These are phyloP conservation scores for Fibroporia radiculosa DNA, from an alignment of 768 basidiomycete species.

Conservation along the genomic window DNA sequence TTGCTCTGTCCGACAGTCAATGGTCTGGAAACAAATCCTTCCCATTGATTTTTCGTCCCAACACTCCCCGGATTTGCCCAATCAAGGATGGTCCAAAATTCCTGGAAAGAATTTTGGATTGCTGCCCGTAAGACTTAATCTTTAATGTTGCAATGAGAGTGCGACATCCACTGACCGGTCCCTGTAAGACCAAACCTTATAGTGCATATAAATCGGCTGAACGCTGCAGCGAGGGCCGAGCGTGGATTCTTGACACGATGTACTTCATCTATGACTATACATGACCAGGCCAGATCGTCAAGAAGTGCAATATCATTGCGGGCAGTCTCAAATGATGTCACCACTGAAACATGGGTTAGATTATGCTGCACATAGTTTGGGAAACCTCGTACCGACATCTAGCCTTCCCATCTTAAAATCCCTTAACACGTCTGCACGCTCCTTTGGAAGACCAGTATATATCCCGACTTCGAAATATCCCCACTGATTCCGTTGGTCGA, in stretches of 20 bases:
- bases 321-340: slow-evolving; percentile 76
- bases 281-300: slow-evolving; percentile 62
- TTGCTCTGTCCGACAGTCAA: slow-evolving; percentile 61
- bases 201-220: slow-evolving; percentile 58
- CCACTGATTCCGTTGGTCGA: too few species aligned
- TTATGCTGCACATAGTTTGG: neutral
- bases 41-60: slow-evolving; percentile 74
- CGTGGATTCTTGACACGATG: slow-evolving; percentile 81
- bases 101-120: slow-evolving; percentile 83
- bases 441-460: slow-evolving; percentile 47
- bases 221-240: slow-evolving; percentile 59
- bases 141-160: slow-evolving; percentile 8
- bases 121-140: slow-evolving; percentile 27
- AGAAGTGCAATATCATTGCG: slow-evolving; percentile 64
- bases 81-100: slow-evolving; percentile 88
- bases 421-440: slow-evolving; percentile 48
- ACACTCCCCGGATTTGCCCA: slow-evolving; percentile 83
- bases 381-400: slow-evolving; percentile 69
- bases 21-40: slow-evolving; percentile 59
- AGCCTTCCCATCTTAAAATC: slow-evolving; percentile 78
- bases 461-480: slow-evolving; percentile 85
- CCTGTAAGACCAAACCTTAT: slow-evolving; percentile 83
- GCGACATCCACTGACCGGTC: slow-evolving; percentile 30
- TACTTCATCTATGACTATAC: slow-evolving; percentile 81
- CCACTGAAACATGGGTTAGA: slow-evolving; percentile 36